These are phyloP conservation scores for Hanseniaspora singularis DNA, from an alignment of 805 yeast genomes.

Conservation along the genomic window DNA sequence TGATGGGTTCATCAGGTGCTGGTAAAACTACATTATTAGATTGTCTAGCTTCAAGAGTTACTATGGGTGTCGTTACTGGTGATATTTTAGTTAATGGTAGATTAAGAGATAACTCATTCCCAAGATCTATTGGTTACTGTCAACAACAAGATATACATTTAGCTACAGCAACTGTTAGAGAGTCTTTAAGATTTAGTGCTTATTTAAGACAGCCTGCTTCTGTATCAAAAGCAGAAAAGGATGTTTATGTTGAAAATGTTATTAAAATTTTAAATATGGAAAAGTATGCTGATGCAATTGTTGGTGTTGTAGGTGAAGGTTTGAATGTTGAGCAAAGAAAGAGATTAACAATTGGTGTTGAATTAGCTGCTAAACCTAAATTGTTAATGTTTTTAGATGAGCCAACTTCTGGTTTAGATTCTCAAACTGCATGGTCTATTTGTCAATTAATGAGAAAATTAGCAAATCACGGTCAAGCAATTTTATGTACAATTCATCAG, in stretches of 20 bases:
- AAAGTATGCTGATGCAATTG: slow-evolving; percentile 56
- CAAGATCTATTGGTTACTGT: slow-evolving; percentile 56
- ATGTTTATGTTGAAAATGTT: slow-evolving; percentile 53
- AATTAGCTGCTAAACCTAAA: slow-evolving; percentile 53
- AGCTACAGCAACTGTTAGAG: slow-evolving; percentile 55
- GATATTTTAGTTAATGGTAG: slow-evolving; percentile 56
- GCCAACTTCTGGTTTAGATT: slow-evolving; percentile 59
- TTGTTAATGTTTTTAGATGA: slow-evolving; percentile 51
- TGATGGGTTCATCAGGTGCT: slow-evolving; percentile 75
- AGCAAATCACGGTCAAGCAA: slow-evolving; percentile 51
- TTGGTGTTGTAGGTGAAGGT: slow-evolving; percentile 65
- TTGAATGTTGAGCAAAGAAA: slow-evolving; percentile 51
- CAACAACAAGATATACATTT: slow-evolving; percentile 69
- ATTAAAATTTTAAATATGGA: slow-evolving; percentile 53
- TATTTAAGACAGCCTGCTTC: slow-evolving; percentile 49
- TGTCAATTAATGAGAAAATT: slow-evolving; percentile 48
- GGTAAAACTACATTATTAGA: slow-evolving; percentile 68
- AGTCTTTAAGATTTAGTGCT: slow-evolving; percentile 57
- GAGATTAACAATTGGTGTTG: slow-evolving; percentile 55
- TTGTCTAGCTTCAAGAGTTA: slow-evolving; percentile 57
- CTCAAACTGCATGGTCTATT: slow-evolving; percentile 58
- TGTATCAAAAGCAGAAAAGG: slow-evolving; percentile 44
- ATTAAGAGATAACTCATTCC: slow-evolving; percentile 46
- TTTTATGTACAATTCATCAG: slow-evolving; percentile 69
- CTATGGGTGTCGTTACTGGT: slow-evolving; percentile 59